phyloP scores from a whole-genome alignment of 352 stramenopile genomes.

The Pythium apleroticum region DNA sequence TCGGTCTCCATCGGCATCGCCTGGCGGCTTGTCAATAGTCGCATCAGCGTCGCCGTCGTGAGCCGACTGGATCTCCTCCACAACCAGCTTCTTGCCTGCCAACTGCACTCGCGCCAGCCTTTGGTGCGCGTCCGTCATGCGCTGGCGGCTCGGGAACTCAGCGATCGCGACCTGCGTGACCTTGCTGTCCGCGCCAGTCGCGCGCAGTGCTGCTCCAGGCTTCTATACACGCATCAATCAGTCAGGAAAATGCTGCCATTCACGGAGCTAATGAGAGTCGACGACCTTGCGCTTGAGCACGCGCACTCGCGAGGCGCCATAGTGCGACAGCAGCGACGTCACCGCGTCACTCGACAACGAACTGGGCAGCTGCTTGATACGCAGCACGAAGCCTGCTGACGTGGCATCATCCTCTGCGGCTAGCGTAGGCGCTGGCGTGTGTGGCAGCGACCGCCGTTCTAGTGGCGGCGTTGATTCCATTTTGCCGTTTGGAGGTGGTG shows the following conservation, averaged over 20 bases:
- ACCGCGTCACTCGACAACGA: slow-evolving; percentile 59
- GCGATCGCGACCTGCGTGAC: slow-evolving; percentile 48
- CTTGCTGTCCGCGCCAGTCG: slow-evolving; percentile 12
- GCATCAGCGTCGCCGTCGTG: background rate
- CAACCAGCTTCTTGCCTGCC: slow-evolving; percentile 43
- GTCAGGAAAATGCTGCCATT: background rate
- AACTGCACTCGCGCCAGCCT: slow-evolving; percentile 53
- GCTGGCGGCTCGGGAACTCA: slow-evolving; percentile 35
- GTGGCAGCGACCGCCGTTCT: background rate
- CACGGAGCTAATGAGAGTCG: background rate
- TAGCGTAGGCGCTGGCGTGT: background rate
- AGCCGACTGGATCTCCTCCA: slow-evolving; percentile 7
- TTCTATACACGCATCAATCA: slow-evolving; percentile 31
- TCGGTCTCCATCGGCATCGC: background rate
- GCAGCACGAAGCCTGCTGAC: slow-evolving; percentile 23
- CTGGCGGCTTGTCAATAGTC: background rate
- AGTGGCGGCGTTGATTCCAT: background rate
- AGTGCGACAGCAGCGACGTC: slow-evolving; percentile 55
- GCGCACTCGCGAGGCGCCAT: slow-evolving; percentile 49
- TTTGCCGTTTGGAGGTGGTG: background rate
- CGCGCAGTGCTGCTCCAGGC: slow-evolving; percentile 21
- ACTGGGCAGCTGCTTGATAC: slow-evolving; percentile 58
- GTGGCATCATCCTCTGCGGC: background rate
- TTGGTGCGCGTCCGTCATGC: slow-evolving; percentile 37
- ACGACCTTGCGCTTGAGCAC: slow-evolving; percentile 38